Percentiles rank a stretch among this genome's conserved stretches.
Evolutionary conservation across 805 yeast genomes (phyloP).

Genomic region (Saturnispora diversa): DNA sequence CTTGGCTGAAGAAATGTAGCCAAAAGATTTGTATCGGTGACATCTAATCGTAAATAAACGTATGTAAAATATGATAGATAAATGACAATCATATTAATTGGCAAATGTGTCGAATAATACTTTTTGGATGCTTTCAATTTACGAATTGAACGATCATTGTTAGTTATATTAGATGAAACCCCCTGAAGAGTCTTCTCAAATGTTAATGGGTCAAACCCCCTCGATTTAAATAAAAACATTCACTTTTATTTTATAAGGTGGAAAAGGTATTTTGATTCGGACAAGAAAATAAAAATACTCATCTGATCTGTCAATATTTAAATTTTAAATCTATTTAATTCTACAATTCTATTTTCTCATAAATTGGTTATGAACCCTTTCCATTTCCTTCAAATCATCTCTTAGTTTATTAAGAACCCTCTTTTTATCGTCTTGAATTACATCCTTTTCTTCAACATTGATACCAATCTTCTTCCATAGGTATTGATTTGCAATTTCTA

Average conservation of each 20-base stretch:
- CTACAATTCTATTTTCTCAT: neutral
- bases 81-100: slow-evolving; percentile 17
- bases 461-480: slow-evolving; percentile 7
- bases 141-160: slow-evolving; percentile 20
- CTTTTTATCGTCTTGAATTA: neutral
- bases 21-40: neutral
- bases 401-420: neutral
- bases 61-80: slow-evolving; percentile 24
- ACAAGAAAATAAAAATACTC: too few species aligned
- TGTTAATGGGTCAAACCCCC: slow-evolving; percentile 34
- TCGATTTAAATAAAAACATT: slow-evolving; percentile 21
- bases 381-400: neutral
- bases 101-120: slow-evolving; percentile 16
- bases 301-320: slow-evolving; percentile 2
- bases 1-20: neutral
- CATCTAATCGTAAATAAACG: slow-evolving; percentile 11
- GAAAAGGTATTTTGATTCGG: too few species aligned
- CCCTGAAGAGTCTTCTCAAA: slow-evolving; percentile 37
- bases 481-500: slow-evolving; percentile 2
- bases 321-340: neutral
- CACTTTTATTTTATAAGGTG: too few species aligned
- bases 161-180: slow-evolving; percentile 31
- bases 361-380: neutral
- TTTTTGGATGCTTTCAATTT: slow-evolving; percentile 14
- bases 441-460: slow-evolving; percentile 5